Evolutionary conservation across 441 rosid genomes (phyloP).

Genomic region (Raphanus hybrid): DNA sequence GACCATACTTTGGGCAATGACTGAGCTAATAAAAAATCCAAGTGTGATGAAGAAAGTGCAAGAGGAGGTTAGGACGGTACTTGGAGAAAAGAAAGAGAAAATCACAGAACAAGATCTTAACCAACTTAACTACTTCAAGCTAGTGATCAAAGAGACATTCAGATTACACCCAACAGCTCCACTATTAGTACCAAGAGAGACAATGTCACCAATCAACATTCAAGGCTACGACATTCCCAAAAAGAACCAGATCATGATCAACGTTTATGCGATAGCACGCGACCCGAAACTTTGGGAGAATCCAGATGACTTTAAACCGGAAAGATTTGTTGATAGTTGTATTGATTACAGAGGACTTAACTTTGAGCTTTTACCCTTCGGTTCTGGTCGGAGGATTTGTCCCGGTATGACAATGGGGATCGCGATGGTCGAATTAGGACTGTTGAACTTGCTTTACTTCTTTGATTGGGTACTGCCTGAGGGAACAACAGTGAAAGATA

Average conservation of each 20-base stretch:
- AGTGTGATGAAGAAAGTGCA: slow-evolving; percentile 60
- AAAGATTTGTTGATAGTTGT: slow-evolving; percentile 36
- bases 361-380: slow-evolving; percentile 43
- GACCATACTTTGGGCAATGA: slow-evolving; percentile 57
- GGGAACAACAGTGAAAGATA: slow-evolving; percentile 34
- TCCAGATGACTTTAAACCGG: slow-evolving; percentile 42
- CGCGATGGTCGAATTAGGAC: slow-evolving; percentile 25
- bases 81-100: slow-evolving; percentile 44
- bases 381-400: slow-evolving; percentile 44
- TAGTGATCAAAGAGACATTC: slow-evolving; percentile 62
- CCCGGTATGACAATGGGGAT: slow-evolving; percentile 43
- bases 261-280: slow-evolving; percentile 40
- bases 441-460: slow-evolving; percentile 39
- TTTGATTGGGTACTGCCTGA: slow-evolving; percentile 42
- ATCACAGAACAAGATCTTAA: slow-evolving; percentile 47
- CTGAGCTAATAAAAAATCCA: slow-evolving; percentile 53
- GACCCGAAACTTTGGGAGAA: slow-evolving; percentile 42
- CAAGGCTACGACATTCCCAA: slow-evolving; percentile 48
- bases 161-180: slow-evolving; percentile 76
- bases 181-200: slow-evolving; percentile 55
- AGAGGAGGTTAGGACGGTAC: slow-evolving; percentile 52
- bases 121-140: slow-evolving; percentile 54
- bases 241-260: slow-evolving; percentile 45
- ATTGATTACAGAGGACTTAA: slow-evolving; percentile 42
- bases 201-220: slow-evolving; percentile 48